Base-by-base conservation (phyloP, 805 yeast genomes). In the Candida odintsovae region DNA sequence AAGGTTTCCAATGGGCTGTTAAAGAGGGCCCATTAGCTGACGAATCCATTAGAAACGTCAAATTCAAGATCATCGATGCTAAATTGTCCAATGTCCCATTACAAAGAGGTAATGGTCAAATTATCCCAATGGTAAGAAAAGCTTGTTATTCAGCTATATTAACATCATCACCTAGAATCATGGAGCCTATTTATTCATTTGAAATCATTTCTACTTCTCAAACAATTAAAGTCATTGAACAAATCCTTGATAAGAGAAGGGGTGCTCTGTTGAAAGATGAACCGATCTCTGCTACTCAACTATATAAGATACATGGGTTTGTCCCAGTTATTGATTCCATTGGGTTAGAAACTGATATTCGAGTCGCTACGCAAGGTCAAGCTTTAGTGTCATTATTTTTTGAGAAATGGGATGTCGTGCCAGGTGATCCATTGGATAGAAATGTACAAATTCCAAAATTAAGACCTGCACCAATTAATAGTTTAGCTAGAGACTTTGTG, bases 1-100 rank as follows among this genome's bases (percentile, higher is more conserved):
- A 82, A 53, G 99, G 98, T 0, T 94, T 92, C 66, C 75, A 77
- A 55, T 86, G 96, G 94, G 83, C 85, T 3, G 72, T 78, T 0
- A 72, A 79, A 46, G 96, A 87, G 56, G 99, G 99, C 0, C 99
- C 99, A 0, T 68, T 94, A n/a, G 81, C 95, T 50, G 96, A 86
- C 50, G 97, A 89, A 59, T 83, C 86, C 0, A 71, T 94, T 7
- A 68, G 86, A 44, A 76, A 82, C 45, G 78, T 83, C 6, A 80
- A 77, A 51, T 89, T 94, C 64, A 78, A 80, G 46, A 72, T 94
- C 37, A 70, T 88, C 41, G 87, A 82, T 47, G 77, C 79, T 0
- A 66, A 68, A 0, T 57, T 86, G 3, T 73, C 83, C 6, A 64
- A 70, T 0, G 73, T 75, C 25, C 67, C 71, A 6, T 54, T 72